A percentile compares a stretch with the other conserved stretches of the same genome.
Evolutionary conservation across 768 basidiomycete species (phyloP).

Genomic region (Phlebiopsis flavidoalba): DNA sequence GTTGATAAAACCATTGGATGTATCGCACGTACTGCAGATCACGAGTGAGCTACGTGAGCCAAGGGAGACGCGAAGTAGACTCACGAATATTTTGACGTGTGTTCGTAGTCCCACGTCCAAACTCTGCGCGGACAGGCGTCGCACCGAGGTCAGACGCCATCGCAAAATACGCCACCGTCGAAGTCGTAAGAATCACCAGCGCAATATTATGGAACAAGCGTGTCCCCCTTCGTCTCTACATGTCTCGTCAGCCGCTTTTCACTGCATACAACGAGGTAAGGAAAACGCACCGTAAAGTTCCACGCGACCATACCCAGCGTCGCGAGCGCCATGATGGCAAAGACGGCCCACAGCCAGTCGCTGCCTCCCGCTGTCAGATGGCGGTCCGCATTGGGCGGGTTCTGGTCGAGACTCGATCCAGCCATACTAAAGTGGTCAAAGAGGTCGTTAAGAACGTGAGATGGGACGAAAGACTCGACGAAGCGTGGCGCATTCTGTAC

Average conservation of each 20-base stretch:
- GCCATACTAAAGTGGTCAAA: not conserved
- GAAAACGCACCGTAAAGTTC: slow-evolving; percentile 24
- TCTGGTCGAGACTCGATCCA: slow-evolving; percentile 24
- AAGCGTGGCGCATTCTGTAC: not conserved
- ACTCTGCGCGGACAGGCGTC: slow-evolving; percentile 39
- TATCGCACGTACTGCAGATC: slow-evolving; percentile 39
- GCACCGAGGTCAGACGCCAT: slow-evolving; percentile 54
- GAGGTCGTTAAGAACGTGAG: not conserved
- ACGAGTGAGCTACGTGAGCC: not conserved
- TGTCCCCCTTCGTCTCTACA: slow-evolving; percentile 31
- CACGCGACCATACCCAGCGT: slow-evolving; percentile 34
- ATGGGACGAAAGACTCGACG: not conserved
- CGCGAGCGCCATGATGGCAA: slow-evolving; percentile 41
- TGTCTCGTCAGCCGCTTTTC: not conserved
- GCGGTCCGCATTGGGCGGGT: slow-evolving; percentile 29
- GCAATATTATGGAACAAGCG: slow-evolving; percentile 48
- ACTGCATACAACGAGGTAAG: not conserved
- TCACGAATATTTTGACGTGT: slow-evolving; percentile 40
- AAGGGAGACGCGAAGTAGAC: not conserved
- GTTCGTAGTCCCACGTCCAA: slow-evolving; percentile 21
- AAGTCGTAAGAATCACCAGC: slow-evolving; percentile 38
- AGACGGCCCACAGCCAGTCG: slow-evolving; percentile 53
- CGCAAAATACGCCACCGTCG: slow-evolving; percentile 42
- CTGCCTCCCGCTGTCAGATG: slow-evolving; percentile 41
- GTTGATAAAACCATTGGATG: slow-evolving; percentile 52